Evolutionary conservation across 495 filamentous ascomycete genomes (phyloP).

Genomic region (Aspergillus bridgeri): DNA sequence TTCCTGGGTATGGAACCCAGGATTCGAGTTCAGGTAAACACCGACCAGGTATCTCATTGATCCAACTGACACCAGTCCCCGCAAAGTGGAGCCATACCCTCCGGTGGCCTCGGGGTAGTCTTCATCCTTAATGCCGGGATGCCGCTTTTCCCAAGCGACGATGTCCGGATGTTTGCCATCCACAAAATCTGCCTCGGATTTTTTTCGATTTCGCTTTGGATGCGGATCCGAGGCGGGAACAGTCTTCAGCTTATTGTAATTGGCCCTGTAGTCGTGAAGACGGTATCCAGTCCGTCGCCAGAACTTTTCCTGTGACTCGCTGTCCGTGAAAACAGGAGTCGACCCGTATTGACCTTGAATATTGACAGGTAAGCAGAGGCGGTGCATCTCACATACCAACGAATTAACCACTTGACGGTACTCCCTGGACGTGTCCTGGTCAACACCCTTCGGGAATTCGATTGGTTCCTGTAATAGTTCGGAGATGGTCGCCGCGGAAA

Average conservation of each 20-base stretch:
- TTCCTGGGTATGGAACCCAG: neutral
- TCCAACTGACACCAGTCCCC: constrained; percentile 4
- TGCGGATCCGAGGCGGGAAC: constrained; percentile 14
- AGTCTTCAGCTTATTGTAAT: constrained; percentile 8
- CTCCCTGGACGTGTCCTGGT: constrained; percentile 8
- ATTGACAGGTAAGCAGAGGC: constrained; percentile 10
- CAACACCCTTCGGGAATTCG: constrained; percentile 4
- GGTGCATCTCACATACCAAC: constrained; percentile 8
- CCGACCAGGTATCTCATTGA: constrained; percentile 1
- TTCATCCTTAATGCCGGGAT: constrained; percentile 6
- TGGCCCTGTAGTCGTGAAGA: constrained; percentile 10
- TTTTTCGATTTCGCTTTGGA: constrained; percentile 9
- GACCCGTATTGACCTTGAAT: constrained; percentile 8
- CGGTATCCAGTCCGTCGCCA: constrained; percentile 11
- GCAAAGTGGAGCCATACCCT: constrained; percentile 10
- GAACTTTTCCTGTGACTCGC: constrained; percentile 5
- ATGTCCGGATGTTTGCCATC: constrained; percentile 12
- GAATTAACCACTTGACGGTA: constrained; percentile 7
- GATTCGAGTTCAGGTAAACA: neutral
- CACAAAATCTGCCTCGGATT: constrained; percentile 5
- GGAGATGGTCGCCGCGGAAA: constrained; percentile 9
- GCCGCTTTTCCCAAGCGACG: constrained; percentile 10
- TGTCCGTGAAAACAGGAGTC: constrained; percentile 13
- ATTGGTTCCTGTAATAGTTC: constrained; percentile 8
- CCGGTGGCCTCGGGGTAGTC: constrained; percentile 14